Evolutionary conservation across 2,329 filamentous ascomycete species (phyloP).

Genomic region (Arthrobotrys sphaeroides): DNA sequence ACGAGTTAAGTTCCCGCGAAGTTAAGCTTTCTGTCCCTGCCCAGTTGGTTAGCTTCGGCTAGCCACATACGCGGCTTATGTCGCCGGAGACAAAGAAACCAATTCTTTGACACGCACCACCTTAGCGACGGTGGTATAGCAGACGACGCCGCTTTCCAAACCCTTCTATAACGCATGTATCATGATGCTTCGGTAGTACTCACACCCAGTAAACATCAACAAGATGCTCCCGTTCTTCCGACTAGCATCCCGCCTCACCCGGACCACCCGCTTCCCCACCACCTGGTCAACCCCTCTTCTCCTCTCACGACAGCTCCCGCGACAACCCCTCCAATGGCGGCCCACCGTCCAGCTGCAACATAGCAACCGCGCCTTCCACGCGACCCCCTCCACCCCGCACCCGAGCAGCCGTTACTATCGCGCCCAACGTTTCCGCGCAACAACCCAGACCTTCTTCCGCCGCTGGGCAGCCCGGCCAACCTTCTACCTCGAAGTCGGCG

Average conservation of each 20-base stretch:
- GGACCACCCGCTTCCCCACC: background rate
- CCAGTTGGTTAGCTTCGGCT: background rate
- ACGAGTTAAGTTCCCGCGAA: too few relatives aligned
- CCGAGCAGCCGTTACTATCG: conserved; percentile 23
- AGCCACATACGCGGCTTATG: background rate
- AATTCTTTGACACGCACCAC: too few relatives aligned
- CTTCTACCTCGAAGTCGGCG: conserved; percentile 41
- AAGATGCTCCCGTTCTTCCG: background rate
- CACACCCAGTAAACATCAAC: too few relatives aligned
- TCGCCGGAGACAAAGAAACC: background rate
- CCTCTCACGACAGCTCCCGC: background rate
- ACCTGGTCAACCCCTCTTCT: background rate
- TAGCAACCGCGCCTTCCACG: conserved; percentile 22
- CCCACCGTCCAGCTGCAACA: background rate
- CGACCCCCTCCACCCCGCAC: background rate
- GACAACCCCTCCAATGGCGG: background rate
- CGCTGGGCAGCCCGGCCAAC: conserved; percentile 47
- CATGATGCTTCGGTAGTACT: too few relatives aligned
- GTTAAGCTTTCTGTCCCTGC: too few relatives aligned
- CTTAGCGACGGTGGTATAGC: too few relatives aligned
- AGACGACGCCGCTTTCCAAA: too few relatives aligned
- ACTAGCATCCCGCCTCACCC: background rate
- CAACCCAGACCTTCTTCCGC: background rate
- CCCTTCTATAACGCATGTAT: too few relatives aligned
- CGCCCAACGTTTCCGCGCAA: conserved; percentile 25